These are phyloP conservation scores for Nitzschia putrida DNA, from an alignment of 108 stramenopile species.

Conservation along the genomic window DNA sequence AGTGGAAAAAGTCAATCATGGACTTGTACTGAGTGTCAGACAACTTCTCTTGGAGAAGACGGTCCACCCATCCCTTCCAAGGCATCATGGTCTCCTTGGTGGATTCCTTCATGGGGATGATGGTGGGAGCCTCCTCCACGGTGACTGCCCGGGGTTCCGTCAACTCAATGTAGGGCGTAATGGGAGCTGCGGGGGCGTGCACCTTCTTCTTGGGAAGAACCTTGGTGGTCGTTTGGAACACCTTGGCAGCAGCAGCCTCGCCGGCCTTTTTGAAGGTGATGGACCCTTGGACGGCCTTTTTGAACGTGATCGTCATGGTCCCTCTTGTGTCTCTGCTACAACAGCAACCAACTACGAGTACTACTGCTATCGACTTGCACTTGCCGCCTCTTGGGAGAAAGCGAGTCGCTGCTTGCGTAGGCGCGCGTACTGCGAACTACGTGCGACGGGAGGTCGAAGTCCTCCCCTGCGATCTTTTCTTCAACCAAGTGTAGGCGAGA, in stretches of 20 bases:
- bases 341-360: neutral
- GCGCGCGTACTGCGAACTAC: no score
- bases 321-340: neutral
- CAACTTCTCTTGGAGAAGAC: slow-evolving; percentile 62
- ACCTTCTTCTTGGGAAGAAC: neutral
- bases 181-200: slow-evolving; percentile 1
- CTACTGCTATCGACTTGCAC: neutral
- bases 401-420: no score
- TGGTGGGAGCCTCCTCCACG: slow-evolving; percentile 47
- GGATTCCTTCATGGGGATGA: slow-evolving; percentile 45
- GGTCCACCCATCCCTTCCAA: slow-evolving; percentile 83
- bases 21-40: slow-evolving; percentile 54
- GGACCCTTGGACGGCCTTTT: neutral
- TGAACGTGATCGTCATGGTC: slow-evolving; percentile 11
- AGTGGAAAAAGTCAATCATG: slow-evolving; percentile 53
- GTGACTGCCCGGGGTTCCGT: slow-evolving; percentile 47
- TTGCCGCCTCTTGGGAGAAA: no score
- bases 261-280: slow-evolving; percentile 44
- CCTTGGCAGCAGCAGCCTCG: slow-evolving; percentile 35
- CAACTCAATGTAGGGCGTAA: slow-evolving; percentile 11
- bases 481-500: no score
- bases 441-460: no score
- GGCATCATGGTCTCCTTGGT: slow-evolving; percentile 80
- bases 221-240: neutral
- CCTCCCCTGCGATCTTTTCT: no score